These are phyloP conservation scores for Allantophomopsis cytisporea DNA, from an alignment of 2,329 filamentous ascomycete species.

Conservation along the genomic window DNA sequence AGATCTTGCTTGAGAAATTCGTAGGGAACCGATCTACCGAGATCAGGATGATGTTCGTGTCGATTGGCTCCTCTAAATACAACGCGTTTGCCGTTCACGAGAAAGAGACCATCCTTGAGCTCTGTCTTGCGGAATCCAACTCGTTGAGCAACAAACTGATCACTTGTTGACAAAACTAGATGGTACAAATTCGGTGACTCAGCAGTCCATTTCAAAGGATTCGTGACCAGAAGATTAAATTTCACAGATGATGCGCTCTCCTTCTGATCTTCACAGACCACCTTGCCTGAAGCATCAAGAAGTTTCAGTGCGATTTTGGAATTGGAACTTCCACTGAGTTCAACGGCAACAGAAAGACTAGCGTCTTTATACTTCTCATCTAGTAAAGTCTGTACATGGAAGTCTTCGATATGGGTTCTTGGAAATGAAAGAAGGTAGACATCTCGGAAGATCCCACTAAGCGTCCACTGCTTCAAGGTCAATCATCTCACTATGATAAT, in stretches of 20 bases:
- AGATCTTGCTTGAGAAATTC: conserved; percentile 36
- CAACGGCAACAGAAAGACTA: conserved; percentile 32
- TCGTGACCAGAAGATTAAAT: conserved; percentile 22
- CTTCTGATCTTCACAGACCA: conserved; percentile 12
- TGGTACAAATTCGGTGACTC: conserved; percentile 51
- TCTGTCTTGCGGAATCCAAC: conserved; percentile 39
- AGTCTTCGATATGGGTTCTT: conserved; percentile 28
- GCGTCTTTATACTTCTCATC: conserved; percentile 35
- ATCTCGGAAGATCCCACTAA: conserved; percentile 38
- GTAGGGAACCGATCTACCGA: conserved; percentile 34
- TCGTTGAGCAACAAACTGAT: conserved; percentile 23
- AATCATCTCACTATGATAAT: not conserved
- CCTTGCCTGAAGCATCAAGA: conserved; percentile 28
- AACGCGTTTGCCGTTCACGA: conserved; percentile 37
- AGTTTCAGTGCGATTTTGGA: conserved; percentile 24
- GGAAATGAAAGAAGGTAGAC: conserved; percentile 36
- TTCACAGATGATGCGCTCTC: conserved; percentile 3
- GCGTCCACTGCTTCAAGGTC: conserved; percentile 32
- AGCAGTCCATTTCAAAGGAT: conserved; percentile 54
- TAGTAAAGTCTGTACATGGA: conserved; percentile 39
- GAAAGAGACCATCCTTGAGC: conserved; percentile 32
- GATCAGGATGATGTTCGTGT: conserved; percentile 37
- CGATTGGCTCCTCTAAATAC: conserved; percentile 40
- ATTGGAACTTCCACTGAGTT: conserved; percentile 21
- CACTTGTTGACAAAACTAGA: conserved; percentile 26